phyloP scores from a whole-genome alignment of 2,329 filamentous ascomycete genomes.

The Fusarium palustre region DNA sequence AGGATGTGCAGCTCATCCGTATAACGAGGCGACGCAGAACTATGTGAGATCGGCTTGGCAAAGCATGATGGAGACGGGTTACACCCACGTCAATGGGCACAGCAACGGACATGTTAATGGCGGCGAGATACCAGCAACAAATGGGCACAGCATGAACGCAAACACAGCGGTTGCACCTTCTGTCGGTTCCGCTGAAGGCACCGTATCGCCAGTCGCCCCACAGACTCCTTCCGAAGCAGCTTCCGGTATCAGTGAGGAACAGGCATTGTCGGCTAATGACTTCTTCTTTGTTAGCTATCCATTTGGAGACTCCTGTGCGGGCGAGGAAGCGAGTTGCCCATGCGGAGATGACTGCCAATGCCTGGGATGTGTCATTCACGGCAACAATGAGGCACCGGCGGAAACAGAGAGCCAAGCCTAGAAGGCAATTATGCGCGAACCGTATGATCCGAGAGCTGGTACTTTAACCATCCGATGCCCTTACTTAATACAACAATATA shows the following conservation, averaged over 20 bases:
- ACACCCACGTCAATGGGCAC: conserved; percentile 44
- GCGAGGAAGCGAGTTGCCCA: conserved; percentile 63
- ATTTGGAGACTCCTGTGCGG: conserved; percentile 60
- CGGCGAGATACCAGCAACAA: conserved; percentile 35
- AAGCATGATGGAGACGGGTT: conserved; percentile 52
- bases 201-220: conserved; percentile 55
- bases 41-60: conserved; percentile 63
- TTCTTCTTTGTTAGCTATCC: conserved; percentile 71
- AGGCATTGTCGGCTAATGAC: conserved; percentile 63
- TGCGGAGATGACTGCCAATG: conserved; percentile 71
- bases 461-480: not conserved
- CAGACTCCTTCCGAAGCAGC: conserved; percentile 62
- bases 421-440: not conserved
- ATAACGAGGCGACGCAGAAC: conserved; percentile 71
- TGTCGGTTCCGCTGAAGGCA: conserved; percentile 42
- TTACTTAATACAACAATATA: not conserved
- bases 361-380: conserved; percentile 67
- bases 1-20: conserved; percentile 75
- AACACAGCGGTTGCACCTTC: conserved; percentile 34
- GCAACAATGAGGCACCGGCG: conserved; percentile 43
- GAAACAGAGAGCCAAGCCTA: conserved; percentile 20
- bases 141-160: conserved; percentile 24
- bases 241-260: conserved; percentile 61
- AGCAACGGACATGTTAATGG: conserved; percentile 5
- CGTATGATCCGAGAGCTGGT: not conserved